These are phyloP conservation scores for Candida patagonica DNA, from an alignment of 805 yeast genomes.

Conservation along the genomic window DNA sequence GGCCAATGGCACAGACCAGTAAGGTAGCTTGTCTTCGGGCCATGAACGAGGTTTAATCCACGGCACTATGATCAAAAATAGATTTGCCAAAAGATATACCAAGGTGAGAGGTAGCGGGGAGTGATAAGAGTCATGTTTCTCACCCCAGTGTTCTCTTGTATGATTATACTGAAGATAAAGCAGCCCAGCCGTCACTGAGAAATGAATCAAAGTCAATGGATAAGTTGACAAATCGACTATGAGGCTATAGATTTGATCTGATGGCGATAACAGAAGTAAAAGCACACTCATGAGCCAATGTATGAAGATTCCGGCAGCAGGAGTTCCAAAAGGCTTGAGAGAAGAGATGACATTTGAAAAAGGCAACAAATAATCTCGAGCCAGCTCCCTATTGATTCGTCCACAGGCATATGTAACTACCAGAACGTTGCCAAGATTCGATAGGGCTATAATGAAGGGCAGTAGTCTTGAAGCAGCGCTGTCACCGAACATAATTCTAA, in stretches of 20 bases:
- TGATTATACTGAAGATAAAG: conserved; percentile 37
- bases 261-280: conserved; percentile 49
- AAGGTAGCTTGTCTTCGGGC: conserved; percentile 21
- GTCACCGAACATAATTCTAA: conserved; percentile 49
- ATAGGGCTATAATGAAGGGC: conserved; percentile 50
- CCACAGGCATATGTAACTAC: conserved; percentile 58
- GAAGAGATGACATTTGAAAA: conserved; percentile 39
- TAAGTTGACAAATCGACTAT: conserved; percentile 54
- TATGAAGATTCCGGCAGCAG: conserved; percentile 37
- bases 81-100: conserved; percentile 37
- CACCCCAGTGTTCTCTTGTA: conserved; percentile 35
- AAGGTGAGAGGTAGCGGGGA: conserved; percentile 25
- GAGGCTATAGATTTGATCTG: conserved; percentile 54
- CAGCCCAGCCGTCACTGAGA: conserved; percentile 44
- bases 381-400: conserved; percentile 49
- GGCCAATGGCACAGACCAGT: conserved; percentile 40
- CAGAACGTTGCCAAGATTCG: conserved; percentile 55
- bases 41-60: conserved; percentile 43
- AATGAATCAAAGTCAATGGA: conserved; percentile 53
- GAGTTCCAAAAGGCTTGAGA: conserved; percentile 30
- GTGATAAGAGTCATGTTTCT: conserved; percentile 21
- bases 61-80: conserved; percentile 46
- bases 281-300: conserved; percentile 51
- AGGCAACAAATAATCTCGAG: conserved; percentile 42
- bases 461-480: conserved; percentile 40